Percentiles rank a stretch among this genome's conserved stretches.
phyloP scores from a whole-genome alignment of 2,329 filamentous ascomycete species.

The Paradendryphiella salina region DNA sequence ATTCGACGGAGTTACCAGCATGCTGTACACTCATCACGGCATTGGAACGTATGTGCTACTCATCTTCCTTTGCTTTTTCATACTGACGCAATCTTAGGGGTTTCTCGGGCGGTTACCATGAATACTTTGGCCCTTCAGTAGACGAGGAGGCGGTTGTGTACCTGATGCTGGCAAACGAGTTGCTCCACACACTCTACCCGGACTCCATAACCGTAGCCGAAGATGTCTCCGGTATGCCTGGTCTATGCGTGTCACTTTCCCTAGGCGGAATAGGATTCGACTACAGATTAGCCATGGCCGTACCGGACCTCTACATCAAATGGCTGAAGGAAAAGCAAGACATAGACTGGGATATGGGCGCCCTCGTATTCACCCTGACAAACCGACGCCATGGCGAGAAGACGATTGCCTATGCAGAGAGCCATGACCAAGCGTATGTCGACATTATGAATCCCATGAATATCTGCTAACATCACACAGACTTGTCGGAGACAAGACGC shows the following conservation, averaged over 20 bases:
- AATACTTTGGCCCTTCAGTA: conserved; percentile 88
- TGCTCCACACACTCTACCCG: conserved; percentile 90
- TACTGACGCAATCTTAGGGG: conserved; percentile 61
- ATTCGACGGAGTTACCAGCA: conserved; percentile 97
- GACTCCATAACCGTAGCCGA: conserved; percentile 90
- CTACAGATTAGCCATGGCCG: conserved; percentile 95
- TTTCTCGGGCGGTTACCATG: conserved; percentile 96
- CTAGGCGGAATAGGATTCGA: conserved; percentile 95
- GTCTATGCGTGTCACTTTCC: conserved; percentile 82
- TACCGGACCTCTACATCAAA: conserved; percentile 99
- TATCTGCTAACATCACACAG: conserved; percentile 52
- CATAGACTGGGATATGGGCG: conserved; percentile 86
- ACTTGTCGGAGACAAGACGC: conserved; percentile 91
- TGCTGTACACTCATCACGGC: conserved; percentile 94
- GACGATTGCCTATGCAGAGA: conserved; percentile 96
- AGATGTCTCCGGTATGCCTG: conserved; percentile 98
- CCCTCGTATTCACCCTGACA: conserved; percentile 82
- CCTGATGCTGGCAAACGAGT: conserved; percentile 93
- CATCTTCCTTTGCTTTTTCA: background rate
- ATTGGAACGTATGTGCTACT: conserved; percentile 79
- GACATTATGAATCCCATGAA: background rate
- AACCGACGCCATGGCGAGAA: conserved; percentile 96
- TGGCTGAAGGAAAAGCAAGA: conserved; percentile 92
- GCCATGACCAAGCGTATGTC: conserved; percentile 93
- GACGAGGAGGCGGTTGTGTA: conserved; percentile 95